phyloP scores from a whole-genome alignment of 352 stramenopile genomes.

The Nothophytophthora sp. region DNA sequence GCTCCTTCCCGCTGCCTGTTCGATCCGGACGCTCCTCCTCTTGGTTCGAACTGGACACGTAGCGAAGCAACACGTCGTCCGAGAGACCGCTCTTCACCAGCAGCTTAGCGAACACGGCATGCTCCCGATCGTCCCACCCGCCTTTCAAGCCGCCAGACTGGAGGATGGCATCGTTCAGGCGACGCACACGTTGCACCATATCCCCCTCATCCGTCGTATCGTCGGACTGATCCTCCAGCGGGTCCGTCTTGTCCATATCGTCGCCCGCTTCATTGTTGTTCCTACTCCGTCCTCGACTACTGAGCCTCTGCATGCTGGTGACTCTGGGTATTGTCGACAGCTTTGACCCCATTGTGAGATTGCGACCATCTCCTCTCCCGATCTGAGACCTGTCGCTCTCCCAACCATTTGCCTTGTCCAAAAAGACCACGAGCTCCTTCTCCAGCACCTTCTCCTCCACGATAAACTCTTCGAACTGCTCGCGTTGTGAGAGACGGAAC shows the following conservation, averaged over 20 bases:
- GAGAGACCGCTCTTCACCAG: conserved; percentile 50
- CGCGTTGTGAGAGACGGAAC: conserved; percentile 39
- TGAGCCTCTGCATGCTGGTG: neutral
- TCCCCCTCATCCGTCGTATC: conserved; percentile 25
- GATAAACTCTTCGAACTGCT: conserved; percentile 44
- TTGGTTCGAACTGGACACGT: conserved; percentile 17
- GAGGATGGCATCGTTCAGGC: conserved; percentile 55
- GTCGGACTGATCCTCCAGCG: neutral
- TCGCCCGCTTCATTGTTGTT: neutral
- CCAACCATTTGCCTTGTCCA: conserved; percentile 46
- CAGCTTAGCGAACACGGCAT: conserved; percentile 41
- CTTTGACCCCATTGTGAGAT: neutral
- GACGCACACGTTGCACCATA: conserved; percentile 48
- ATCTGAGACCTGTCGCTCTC: conserved; percentile 14
- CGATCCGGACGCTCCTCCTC: too few relatives aligned
- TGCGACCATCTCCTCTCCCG: conserved; percentile 12
- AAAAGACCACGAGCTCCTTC: conserved; percentile 46
- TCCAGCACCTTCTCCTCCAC: conserved; percentile 63
- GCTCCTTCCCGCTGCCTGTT: conserved; percentile 2
- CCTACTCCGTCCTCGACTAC: neutral
- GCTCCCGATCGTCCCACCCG: conserved; percentile 62
- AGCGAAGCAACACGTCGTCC: conserved; percentile 40
- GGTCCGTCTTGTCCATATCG: neutral
- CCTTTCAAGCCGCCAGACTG: conserved; percentile 52
- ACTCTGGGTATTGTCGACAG: conserved; percentile 4